Conservation (phyloP, 371 early-diverging fungal species). For the Mucor mucedo region DNA sequence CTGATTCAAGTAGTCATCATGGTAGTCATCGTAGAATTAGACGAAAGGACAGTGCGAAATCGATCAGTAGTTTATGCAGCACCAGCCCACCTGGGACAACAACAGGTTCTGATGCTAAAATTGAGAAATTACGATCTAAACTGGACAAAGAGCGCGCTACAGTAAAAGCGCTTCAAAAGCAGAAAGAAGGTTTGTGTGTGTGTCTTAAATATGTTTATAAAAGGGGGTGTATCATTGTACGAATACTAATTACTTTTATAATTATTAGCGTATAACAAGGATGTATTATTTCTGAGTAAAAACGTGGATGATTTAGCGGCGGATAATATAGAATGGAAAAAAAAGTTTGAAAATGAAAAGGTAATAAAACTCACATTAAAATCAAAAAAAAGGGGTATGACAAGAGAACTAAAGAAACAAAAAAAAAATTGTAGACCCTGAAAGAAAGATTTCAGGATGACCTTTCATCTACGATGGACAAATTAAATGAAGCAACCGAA, state of each 20-base stretch:
- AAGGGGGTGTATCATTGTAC: slow-evolving; percentile 1
- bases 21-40: slow-evolving; percentile 10
- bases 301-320: slow-evolving; percentile 33
- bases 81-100: slow-evolving; percentile 6
- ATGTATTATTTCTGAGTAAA: slow-evolving; percentile 40
- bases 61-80: slow-evolving; percentile 24
- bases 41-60: slow-evolving; percentile 28
- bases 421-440: slow-evolving; percentile 7
- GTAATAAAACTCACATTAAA: slow-evolving; percentile 9
- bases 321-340: slow-evolving; percentile 35
- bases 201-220: background rate
- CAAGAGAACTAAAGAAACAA: background rate
- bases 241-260: background rate
- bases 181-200: slow-evolving; percentile 45
- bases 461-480: slow-evolving; percentile 18
- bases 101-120: slow-evolving; percentile 12
- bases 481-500: slow-evolving; percentile 30
- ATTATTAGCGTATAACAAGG: slow-evolving; percentile 39
- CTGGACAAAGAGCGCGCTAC: slow-evolving; percentile 48
- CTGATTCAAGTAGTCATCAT: slow-evolving; percentile 21
- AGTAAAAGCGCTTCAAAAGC: slow-evolving; percentile 44
- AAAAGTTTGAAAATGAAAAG: slow-evolving; percentile 40
- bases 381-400: too few species aligned
- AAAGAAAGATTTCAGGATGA: slow-evolving; percentile 34
- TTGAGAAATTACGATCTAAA: slow-evolving; percentile 24